A percentile compares a stretch with the other conserved stretches of the same genome.
Conservation (phyloP, 768 basidiomycete genomes). For the Ephemerocybe angulata region DNA sequence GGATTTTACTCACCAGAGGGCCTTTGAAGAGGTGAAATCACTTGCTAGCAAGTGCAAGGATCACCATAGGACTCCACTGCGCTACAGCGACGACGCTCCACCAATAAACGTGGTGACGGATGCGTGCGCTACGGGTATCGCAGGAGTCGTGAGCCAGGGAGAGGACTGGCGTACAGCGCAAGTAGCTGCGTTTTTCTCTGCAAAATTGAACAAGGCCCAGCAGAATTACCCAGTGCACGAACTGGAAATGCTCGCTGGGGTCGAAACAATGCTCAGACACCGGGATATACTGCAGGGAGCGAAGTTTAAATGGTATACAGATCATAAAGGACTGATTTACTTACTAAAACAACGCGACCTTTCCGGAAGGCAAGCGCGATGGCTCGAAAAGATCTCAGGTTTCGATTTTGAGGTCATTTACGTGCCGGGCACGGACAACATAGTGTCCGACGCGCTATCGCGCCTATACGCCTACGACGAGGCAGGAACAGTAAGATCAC, state of each 20-base stretch:
- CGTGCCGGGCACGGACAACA: conserved; percentile 29
- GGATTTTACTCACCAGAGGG: conserved; percentile 16
- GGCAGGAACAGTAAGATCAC: conserved; percentile 1
- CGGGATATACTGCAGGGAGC: conserved; percentile 26
- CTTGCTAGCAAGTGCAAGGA: conserved; percentile 11
- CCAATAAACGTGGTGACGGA: conserved; percentile 26
- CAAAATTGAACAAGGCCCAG: conserved; percentile 24
- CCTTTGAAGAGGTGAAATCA: conserved; percentile 30
- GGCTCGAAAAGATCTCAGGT: conserved; percentile 28
- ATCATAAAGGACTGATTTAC: conserved; percentile 25
- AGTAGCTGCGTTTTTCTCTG: conserved; percentile 29
- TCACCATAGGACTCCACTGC: conserved; percentile 13
- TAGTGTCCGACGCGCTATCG: conserved; percentile 33
- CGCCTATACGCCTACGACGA: conserved; percentile 16
- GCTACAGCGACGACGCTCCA: conserved; percentile 14
- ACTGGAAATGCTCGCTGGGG: conserved; percentile 32
- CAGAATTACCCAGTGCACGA: conserved; percentile 37
- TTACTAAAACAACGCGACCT: conserved; percentile 27
- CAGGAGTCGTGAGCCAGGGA: conserved; percentile 22
- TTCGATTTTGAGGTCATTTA: conserved; percentile 21
- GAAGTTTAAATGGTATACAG: conserved; percentile 23
- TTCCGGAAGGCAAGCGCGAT: conserved; percentile 27
- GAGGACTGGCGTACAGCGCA: conserved; percentile 23
- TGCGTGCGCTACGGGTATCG: conserved; percentile 22
- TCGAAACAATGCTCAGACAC: conserved; percentile 31